Evolutionary conservation across 257 asterid genomes (phyloP).

Genomic region (Przewalskia tangutica): DNA sequence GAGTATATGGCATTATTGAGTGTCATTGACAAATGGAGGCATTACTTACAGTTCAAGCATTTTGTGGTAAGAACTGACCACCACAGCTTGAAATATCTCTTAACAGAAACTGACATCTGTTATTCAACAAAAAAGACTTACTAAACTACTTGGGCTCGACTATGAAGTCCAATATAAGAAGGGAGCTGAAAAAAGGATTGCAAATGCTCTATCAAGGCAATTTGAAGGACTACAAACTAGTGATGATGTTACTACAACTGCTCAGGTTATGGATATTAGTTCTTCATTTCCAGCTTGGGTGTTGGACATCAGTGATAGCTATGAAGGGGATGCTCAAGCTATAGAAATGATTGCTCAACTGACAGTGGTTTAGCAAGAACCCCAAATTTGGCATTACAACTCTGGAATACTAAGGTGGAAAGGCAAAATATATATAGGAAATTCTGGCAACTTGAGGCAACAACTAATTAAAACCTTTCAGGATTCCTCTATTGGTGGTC

Average conservation of each 20-base stretch:
- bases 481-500: not conserved
- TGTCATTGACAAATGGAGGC: not conserved
- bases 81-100: not conserved
- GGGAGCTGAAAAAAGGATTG: not conserved
- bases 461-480: too few species aligned
- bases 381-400: not conserved
- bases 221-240: too few species aligned
- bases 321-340: too few species aligned
- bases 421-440: not conserved
- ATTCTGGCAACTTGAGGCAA: not conserved
- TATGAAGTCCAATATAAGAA: not conserved
- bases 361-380: not conserved
- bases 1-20: not conserved
- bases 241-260: too few species aligned
- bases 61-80: not conserved
- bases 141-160: not conserved
- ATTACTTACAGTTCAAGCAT: not conserved
- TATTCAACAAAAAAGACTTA: not conserved
- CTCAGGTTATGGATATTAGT: not conserved
- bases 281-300: not conserved
- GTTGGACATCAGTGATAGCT: too few species aligned
- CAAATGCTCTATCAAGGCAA: not conserved
- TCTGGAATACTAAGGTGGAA: not conserved
- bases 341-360: not conserved
- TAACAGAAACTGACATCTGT: not conserved